These are phyloP conservation scores for Diaporthe citriasiana DNA, from an alignment of 2,329 filamentous ascomycete species.

Conservation along the genomic window DNA sequence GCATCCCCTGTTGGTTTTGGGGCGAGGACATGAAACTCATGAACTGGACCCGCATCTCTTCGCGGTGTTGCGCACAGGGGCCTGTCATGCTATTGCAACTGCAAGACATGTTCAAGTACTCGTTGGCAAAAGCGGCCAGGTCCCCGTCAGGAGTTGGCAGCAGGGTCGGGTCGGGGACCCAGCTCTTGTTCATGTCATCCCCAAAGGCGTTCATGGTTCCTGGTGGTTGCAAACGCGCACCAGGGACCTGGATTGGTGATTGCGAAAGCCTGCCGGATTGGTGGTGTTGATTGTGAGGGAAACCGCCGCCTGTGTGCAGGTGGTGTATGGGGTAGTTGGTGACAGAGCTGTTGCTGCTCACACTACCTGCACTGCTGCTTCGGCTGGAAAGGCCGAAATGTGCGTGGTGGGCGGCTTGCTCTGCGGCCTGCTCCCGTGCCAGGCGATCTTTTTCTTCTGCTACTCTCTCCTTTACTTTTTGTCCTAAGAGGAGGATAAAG, in stretches of 20 bases:
- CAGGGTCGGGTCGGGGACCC: slow-evolving; percentile 25
- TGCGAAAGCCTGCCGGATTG: slow-evolving; percentile 3
- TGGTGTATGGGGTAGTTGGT: slow-evolving; percentile 20
- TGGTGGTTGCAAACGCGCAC: slow-evolving; percentile 1
- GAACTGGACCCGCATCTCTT: slow-evolving; percentile 29
- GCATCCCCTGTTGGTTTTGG: slow-evolving; percentile 1
- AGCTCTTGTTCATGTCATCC: slow-evolving; percentile 22
- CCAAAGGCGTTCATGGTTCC: slow-evolving; percentile 17
- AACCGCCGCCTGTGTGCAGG: neutral
- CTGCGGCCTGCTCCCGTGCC: slow-evolving; percentile 20
- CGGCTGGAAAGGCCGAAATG: slow-evolving; percentile 9
- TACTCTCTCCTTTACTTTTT: slow-evolving; percentile 28
- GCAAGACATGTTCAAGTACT: slow-evolving; percentile 27
- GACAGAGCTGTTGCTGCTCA: slow-evolving; percentile 30
- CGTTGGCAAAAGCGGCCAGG: slow-evolving; percentile 22
- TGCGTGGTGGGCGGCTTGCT: slow-evolving; percentile 21
- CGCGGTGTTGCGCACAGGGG: slow-evolving; percentile 23
- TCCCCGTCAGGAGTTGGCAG: slow-evolving; percentile 23
- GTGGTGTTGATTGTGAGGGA: slow-evolving; percentile 10
- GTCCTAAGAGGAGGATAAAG: neutral
- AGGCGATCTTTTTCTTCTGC: slow-evolving; percentile 27
- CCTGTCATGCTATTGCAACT: slow-evolving; percentile 33
- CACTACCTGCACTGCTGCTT: slow-evolving; percentile 24
- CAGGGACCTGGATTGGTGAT: slow-evolving; percentile 5
- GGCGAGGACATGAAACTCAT: slow-evolving; percentile 31